Evolutionary conservation across 2,329 filamentous ascomycete genomes (phyloP).

Genomic region (Blastomyces silverae): DNA sequence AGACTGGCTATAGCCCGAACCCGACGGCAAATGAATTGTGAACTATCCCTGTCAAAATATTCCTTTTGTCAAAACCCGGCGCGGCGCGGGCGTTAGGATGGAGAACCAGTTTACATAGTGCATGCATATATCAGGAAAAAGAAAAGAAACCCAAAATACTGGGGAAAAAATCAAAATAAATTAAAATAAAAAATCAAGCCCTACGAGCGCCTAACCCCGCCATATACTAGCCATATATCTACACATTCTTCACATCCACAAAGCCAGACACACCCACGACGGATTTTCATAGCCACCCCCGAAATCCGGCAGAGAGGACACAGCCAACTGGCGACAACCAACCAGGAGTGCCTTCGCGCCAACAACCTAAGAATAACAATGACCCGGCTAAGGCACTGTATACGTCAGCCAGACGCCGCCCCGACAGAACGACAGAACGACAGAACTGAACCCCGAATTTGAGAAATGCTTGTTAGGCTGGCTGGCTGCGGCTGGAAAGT

Average conservation of each 20-base stretch:
- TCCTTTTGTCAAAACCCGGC: constrained; percentile 11
- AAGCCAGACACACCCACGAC: background rate
- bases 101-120: background rate
- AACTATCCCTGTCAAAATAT: background rate
- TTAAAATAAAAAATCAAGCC: background rate
- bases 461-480: background rate
- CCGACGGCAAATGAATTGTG: constrained; percentile 11
- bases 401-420: constrained; percentile 7
- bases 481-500: background rate
- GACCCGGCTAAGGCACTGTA: background rate
- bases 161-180: background rate
- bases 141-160: constrained; percentile 6
- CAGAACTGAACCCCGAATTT: no score
- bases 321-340: background rate
- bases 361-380: constrained; percentile 1
- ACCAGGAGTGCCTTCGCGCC: background rate
- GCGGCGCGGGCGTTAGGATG: background rate
- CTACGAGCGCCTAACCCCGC: background rate
- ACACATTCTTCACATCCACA: background rate
- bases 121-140: constrained; percentile 2
- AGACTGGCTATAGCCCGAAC: background rate
- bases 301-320: background rate
- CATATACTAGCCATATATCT: background rate
- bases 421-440: background rate
- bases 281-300: background rate